Evolutionary conservation across 441 rosid species (phyloP).

Genomic region (Pelargonium myrrhifolium): DNA sequence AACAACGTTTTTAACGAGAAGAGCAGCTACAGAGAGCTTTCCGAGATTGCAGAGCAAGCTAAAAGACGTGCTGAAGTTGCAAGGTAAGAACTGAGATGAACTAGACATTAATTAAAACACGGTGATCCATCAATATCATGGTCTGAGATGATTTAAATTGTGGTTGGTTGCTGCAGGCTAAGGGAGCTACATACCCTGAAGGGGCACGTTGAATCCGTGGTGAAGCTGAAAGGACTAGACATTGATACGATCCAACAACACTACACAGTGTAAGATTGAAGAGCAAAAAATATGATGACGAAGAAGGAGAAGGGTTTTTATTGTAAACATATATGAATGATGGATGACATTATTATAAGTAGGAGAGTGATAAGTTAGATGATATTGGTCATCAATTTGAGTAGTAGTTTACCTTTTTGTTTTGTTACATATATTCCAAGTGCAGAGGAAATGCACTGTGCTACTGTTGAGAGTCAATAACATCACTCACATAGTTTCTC

Average conservation of each 20-base stretch:
- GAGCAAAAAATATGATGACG: slow-evolving; percentile 23
- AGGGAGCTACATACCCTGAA: slow-evolving; percentile 62
- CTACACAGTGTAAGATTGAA: slow-evolving; percentile 44
- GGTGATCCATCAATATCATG: not conserved
- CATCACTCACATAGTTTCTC: not conserved
- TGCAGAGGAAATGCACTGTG: not conserved
- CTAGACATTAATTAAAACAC: not conserved
- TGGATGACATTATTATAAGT: too few species aligned
- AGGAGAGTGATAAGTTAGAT: slow-evolving; percentile 11
- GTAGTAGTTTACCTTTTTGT: slow-evolving; percentile 4
- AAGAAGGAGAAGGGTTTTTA: slow-evolving; percentile 13
- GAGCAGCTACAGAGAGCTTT: slow-evolving; percentile 64
- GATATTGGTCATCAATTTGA: too few species aligned
- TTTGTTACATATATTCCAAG: not conserved
- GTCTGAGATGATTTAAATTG: not conserved
- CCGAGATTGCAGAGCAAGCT: slow-evolving; percentile 89
- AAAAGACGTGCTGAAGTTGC: slow-evolving; percentile 85
- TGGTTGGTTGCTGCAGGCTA: slow-evolving; percentile 37
- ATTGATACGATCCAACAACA: slow-evolving; percentile 74
- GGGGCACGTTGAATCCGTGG: slow-evolving; percentile 78
- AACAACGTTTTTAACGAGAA: slow-evolving; percentile 46
- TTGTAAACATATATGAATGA: slow-evolving; percentile 12
- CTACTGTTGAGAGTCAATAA: not conserved
- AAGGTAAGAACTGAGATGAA: slow-evolving; percentile 39
- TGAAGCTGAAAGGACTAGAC: slow-evolving; percentile 74